Conservation (phyloP, 208 protist genomes). For the Naegleria lovaniensis region DNA sequence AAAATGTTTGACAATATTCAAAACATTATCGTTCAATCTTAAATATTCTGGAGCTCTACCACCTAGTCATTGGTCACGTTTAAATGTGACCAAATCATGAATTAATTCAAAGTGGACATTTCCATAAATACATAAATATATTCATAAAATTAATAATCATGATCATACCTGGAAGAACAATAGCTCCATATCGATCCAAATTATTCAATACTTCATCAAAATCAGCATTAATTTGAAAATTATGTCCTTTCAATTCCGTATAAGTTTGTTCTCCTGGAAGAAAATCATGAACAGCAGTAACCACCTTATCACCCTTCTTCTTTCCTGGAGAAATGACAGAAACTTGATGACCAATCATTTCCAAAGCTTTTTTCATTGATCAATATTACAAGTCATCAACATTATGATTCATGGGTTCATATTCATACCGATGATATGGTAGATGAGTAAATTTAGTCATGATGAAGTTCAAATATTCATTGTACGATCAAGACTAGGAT, state of each 20-base stretch:
- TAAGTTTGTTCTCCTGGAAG: slow-evolving; percentile 49
- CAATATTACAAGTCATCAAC: too few species aligned
- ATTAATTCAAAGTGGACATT: too few species aligned
- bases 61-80: too few species aligned
- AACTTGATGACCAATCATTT: slow-evolving; percentile 40
- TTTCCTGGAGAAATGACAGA: slow-evolving; percentile 44
- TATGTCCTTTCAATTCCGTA: slow-evolving; percentile 32
- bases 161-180: slow-evolving; percentile 42
- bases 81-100: too few species aligned
- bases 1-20: slow-evolving; percentile 42
- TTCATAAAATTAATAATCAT: too few species aligned
- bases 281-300: slow-evolving; percentile 52
- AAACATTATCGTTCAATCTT: slow-evolving; percentile 39
- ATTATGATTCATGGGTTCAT: too few species aligned
- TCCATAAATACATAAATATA: too few species aligned
- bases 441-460: too few species aligned
- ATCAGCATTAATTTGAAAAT: not conserved
- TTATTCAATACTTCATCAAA: slow-evolving; percentile 36
- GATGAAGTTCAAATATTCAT: too few species aligned
- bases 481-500: too few species aligned
- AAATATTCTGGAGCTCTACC: slow-evolving; percentile 44
- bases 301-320: slow-evolving; percentile 43
- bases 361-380: not conserved
- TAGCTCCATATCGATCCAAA: slow-evolving; percentile 36
- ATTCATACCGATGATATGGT: too few species aligned